Evolutionary conservation across 768 basidiomycete species (phyloP).

Genomic region (Phanerochaete carnosa): DNA sequence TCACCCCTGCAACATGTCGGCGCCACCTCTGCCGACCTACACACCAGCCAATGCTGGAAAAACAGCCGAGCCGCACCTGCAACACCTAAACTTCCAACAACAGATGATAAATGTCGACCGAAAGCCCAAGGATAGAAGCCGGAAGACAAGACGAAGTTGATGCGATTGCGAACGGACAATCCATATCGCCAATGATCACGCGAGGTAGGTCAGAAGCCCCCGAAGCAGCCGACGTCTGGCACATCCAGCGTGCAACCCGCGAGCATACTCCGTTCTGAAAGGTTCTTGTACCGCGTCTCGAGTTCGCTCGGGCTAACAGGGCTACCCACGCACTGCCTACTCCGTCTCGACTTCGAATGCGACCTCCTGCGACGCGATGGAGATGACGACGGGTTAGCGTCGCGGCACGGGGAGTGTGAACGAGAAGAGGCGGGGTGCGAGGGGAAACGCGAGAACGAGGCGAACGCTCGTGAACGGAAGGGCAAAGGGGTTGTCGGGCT

Average conservation of each 20-base stretch:
- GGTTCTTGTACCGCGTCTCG: slow-evolving; percentile 16
- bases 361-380: neutral
- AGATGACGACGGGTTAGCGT: slow-evolving; percentile 1
- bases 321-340: slow-evolving; percentile 4
- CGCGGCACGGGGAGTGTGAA: slow-evolving; percentile 4
- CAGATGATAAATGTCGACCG: neutral
- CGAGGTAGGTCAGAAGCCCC: slow-evolving; percentile 15
- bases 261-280: slow-evolving; percentile 14
- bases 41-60: neutral
- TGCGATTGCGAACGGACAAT: neutral
- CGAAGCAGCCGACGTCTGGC: slow-evolving; percentile 20
- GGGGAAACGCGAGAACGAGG: slow-evolving; percentile 7
- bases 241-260: slow-evolving; percentile 5
- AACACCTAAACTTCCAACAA: neutral
- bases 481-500: slow-evolving; percentile 6
- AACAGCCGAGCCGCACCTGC: neutral
- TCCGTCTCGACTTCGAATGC: slow-evolving; percentile 5
- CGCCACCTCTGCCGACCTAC: neutral
- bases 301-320: slow-evolving; percentile 8
- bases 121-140: neutral
- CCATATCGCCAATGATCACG: neutral
- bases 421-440: neutral
- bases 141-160: neutral
- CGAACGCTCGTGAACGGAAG: slow-evolving; percentile 8
- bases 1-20: neutral